phyloP scores from a whole-genome alignment of 345 rosid species.

The Gossypium mustelinum region DNA sequence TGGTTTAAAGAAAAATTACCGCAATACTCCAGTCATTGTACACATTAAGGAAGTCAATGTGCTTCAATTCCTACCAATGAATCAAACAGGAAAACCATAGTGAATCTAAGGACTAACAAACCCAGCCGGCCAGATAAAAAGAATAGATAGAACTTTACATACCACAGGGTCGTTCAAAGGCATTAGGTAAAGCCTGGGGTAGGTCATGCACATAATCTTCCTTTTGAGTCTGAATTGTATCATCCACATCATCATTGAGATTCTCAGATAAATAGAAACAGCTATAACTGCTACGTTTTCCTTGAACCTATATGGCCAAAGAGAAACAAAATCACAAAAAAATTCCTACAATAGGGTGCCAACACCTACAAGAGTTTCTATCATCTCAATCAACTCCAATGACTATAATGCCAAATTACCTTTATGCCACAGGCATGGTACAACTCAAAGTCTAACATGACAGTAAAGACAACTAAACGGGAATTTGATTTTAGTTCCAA shows the following conservation, averaged over 20 bases:
- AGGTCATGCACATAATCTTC: conserved; percentile 36
- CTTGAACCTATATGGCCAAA: conserved; percentile 57
- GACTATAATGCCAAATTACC: conserved; percentile 9
- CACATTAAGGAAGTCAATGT: neutral
- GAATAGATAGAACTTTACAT: conserved; percentile 24
- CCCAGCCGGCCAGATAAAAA: neutral
- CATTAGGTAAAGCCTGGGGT: conserved; percentile 63
- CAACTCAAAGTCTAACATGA: neutral
- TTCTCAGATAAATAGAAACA: conserved; percentile 76
- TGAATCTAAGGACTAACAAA: neutral
- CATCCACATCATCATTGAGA: conserved; percentile 37
- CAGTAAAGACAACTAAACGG: neutral
- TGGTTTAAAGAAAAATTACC: neutral
- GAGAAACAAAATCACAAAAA: conserved; percentile 11
- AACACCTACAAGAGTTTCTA: conserved; percentile 4
- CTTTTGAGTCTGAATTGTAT: conserved; percentile 29
- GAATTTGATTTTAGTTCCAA: conserved; percentile 1
- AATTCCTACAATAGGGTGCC: neutral
- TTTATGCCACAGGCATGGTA: neutral
- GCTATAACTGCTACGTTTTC: conserved; percentile 49
- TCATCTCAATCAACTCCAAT: neutral
- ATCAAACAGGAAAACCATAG: neutral
- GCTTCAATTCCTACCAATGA: conserved; percentile 8
- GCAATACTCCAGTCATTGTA: neutral
- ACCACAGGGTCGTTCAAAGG: conserved; percentile 51